A percentile compares a stretch with the other conserved stretches of the same genome.
Evolutionary conservation across 2,329 filamentous ascomycete species (phyloP).

Genomic region (Xylaria sp.): DNA sequence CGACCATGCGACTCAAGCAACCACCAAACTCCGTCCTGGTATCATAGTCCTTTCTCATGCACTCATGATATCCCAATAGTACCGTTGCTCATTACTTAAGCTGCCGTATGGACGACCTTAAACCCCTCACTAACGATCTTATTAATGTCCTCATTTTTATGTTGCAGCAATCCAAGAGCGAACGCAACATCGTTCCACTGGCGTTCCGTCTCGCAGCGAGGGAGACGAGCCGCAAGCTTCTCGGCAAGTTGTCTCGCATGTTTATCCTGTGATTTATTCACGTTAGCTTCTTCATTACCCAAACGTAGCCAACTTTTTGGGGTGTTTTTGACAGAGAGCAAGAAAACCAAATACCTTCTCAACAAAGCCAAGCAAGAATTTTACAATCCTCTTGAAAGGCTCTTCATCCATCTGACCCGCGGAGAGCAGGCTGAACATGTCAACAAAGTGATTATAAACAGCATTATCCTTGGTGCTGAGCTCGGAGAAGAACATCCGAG

Average conservation of each 20-base stretch:
- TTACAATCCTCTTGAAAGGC: conserved; percentile 84
- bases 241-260: conserved; percentile 93
- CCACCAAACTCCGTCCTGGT: conserved; percentile 31
- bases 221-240: conserved; percentile 87
- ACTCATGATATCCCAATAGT: conserved; percentile 13
- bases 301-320: too few species aligned
- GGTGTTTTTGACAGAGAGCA: too few species aligned
- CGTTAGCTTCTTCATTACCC: neutral
- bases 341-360: conserved; percentile 76
- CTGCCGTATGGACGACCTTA: conserved; percentile 72
- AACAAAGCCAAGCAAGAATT: conserved; percentile 94
- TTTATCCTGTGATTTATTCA: conserved; percentile 75
- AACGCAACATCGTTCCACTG: conserved; percentile 99
- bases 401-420: conserved; percentile 88
- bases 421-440: conserved; percentile 95
- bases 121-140: conserved; percentile 81
- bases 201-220: conserved; percentile 87
- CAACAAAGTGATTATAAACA: conserved; percentile 98
- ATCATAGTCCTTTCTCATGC: conserved; percentile 17
- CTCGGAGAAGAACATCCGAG: conserved; percentile 98
- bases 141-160: conserved; percentile 90
- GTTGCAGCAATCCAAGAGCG: conserved; percentile 86
- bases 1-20: conserved; percentile 6
- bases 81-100: conserved; percentile 41
- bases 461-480: conserved; percentile 98